These are phyloP conservation scores for Verticillium tricorpus DNA, from an alignment of 2,329 filamentous ascomycete genomes.

Conservation along the genomic window DNA sequence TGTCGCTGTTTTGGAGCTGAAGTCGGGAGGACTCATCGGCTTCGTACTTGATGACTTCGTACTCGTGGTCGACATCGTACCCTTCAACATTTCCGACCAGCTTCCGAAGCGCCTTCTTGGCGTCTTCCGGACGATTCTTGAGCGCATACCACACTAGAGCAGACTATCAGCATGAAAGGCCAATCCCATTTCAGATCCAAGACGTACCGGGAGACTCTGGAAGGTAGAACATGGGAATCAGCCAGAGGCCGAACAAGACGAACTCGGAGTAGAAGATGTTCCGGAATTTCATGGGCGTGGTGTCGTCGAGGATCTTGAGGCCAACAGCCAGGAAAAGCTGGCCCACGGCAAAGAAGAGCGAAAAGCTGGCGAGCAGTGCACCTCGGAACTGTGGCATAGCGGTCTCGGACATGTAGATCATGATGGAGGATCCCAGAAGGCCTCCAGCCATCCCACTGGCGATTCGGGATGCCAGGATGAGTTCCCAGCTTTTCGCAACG, in stretches of 20 bases:
- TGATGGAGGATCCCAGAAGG: conserved; percentile 2
- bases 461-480: conserved; percentile 2
- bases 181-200: not conserved
- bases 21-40: conserved; percentile 2
- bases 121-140: conserved; percentile 3
- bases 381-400: conserved; percentile 5
- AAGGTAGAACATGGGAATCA: conserved; percentile 6
- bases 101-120: conserved; percentile 10
- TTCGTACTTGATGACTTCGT: conserved; percentile 15
- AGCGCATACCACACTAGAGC: not conserved
- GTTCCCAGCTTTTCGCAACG: conserved; percentile 2
- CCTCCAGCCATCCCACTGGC: conserved; percentile 1
- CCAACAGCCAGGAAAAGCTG: conserved; percentile 5
- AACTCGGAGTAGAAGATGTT: conserved; percentile 9
- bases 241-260: conserved; percentile 3
- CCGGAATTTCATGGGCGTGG: not conserved
- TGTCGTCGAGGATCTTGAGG: conserved; percentile 5
- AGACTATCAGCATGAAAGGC: not conserved
- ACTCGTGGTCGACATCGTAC: conserved; percentile 15
- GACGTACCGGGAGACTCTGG: not conserved
- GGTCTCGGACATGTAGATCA: conserved; percentile 6
- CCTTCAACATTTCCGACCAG: conserved; percentile 5
- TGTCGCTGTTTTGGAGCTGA: conserved; percentile 6
- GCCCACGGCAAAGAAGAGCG: conserved; percentile 5
- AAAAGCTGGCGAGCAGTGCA: conserved; percentile 4